Evolutionary conservation across 371 early-diverging fungal genomes (phyloP), one percentile per base, ranked within the genome.

Genomic region (Nematocida ausubeli): DNA sequence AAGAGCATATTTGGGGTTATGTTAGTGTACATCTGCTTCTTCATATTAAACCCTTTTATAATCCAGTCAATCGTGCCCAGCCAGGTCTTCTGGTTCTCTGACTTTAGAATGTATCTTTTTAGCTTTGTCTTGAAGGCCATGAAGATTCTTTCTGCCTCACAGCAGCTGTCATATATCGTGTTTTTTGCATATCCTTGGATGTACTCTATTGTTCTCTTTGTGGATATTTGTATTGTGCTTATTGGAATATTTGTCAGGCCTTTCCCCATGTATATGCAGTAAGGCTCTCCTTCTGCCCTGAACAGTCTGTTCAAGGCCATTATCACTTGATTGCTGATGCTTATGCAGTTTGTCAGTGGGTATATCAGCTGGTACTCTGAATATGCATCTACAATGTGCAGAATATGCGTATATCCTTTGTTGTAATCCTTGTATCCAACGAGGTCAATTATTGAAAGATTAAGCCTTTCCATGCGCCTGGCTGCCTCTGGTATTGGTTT

Each of bases 61-160:
- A 60, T 35, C 37, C 39, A 32, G 60, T 60, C 60, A 14, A 60
- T 37, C 6, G 35, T 39, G 24, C 39, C 37, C 7, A 60, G 32
- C 60, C 60, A 60, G 7, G 60, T 60, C 28, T 42, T 60, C 35
- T 60, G 32, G 35, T 60, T 60, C 5, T 60, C 60, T 19, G 60
- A 60, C 35, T 60, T 60, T 16, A 30, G 28, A 60, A 60, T 60
- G 24, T 60, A 60, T 39, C 60, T 32, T 39, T 35, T 60, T 19
- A 60, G 60, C 60, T 37, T 60, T 14, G 32, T 35, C 5, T 39
- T 32, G 35, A 60, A 60, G 1, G 60, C 28, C 12, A 22, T 30
- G 60, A 60, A 60, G 12, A 60, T 60, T n/a, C 37, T 60, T 35
- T 60, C 60, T 35, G 39, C 60, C 16, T 60, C n/a, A 14, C 1